Percentiles rank a stretch among this genome's conserved stretches.
phyloP scores from a whole-genome alignment of 202 grass and related monocot genomes.

The Schoenoplectus tabernaemontani region DNA sequence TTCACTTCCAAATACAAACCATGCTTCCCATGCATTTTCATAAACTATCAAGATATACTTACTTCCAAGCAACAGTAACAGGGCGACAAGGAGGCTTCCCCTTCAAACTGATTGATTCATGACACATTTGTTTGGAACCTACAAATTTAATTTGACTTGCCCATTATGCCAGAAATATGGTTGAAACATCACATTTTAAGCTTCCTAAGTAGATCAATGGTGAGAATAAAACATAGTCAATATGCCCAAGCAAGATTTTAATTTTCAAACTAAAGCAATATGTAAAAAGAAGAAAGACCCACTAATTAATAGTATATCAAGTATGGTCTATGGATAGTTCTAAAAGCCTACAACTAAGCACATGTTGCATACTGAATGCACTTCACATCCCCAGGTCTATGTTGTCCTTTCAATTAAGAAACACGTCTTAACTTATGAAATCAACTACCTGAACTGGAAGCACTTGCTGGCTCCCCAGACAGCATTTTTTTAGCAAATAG shows the following conservation, averaged over 20 bases:
- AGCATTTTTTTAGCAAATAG: neutral
- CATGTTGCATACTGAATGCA: neutral
- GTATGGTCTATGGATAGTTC: too few relatives aligned
- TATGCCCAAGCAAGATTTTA: neutral
- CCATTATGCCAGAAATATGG: neutral
- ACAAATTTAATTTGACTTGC: neutral
- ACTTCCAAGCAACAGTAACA: conserved; percentile 5
- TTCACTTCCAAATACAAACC: neutral
- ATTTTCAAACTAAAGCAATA: neutral
- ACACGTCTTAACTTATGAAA: neutral
- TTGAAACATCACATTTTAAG: neutral
- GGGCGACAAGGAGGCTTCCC: neutral
- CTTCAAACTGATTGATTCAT: neutral
- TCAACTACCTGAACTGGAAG: neutral
- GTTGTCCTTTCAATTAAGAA: neutral
- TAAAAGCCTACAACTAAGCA: neutral
- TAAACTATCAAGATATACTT: neutral
- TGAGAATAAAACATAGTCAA: neutral
- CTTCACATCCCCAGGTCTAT: neutral
- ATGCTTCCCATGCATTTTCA: neutral
- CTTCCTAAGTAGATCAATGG: neutral
- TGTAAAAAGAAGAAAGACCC: neutral
- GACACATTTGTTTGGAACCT: neutral
- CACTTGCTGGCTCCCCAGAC: neutral
- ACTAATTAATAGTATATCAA: neutral